phyloP scores from a whole-genome alignment of 352 stramenopile species.

The Phytophthora ohioensis region DNA sequence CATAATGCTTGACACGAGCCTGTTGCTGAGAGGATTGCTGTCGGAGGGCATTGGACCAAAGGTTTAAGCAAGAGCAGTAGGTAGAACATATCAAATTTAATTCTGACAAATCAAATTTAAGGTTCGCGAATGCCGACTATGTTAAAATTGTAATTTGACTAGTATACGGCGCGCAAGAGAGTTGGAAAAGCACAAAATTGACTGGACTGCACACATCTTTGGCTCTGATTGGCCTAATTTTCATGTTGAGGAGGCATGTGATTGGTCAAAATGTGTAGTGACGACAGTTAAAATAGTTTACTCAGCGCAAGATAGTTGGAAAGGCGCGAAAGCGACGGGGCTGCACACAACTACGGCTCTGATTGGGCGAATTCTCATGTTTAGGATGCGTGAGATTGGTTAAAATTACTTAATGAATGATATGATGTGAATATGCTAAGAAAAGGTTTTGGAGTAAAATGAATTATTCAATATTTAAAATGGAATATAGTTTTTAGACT shows the following conservation, averaged over 20 bases:
- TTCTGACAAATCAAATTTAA: background rate
- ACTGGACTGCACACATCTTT: too few relatives aligned
- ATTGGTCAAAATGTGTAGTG: background rate
- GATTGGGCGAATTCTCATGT: background rate
- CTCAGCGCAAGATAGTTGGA: background rate
- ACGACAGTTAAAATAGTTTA: background rate
- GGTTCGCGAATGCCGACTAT: background rate
- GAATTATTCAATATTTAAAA: background rate
- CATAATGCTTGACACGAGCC: constrained; percentile 3
- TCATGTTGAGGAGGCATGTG: background rate
- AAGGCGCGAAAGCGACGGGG: background rate
- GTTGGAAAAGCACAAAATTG: too few relatives aligned
- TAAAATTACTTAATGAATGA: background rate
- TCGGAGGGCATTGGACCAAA: background rate
- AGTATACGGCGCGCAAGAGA: too few relatives aligned
- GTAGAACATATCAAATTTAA: constrained; percentile 11
- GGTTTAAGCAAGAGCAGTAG: background rate
- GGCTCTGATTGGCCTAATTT: too few relatives aligned
- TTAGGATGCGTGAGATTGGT: background rate
- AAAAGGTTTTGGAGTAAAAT: background rate
- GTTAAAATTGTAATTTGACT: too few relatives aligned
- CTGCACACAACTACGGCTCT: background rate
- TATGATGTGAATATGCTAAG: background rate
- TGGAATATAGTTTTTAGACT: constrained; percentile 3
- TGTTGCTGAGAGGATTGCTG: constrained; percentile 4